Conservation (phyloP, 202 grass and related monocot species). For the Dendrocalamus latiflorus region DNA sequence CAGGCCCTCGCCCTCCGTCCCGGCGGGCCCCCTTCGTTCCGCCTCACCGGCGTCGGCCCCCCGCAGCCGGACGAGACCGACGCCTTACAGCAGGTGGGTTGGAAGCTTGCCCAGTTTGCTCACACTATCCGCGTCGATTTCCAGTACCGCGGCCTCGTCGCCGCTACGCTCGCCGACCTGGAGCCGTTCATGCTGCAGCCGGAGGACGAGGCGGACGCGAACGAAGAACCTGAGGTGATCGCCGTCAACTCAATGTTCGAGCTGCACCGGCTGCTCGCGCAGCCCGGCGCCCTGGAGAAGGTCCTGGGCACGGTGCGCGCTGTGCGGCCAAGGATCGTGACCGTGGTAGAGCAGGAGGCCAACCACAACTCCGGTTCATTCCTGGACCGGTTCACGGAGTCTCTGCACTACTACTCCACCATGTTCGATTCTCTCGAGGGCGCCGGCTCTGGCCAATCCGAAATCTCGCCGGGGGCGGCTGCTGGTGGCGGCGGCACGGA, state of each 20-base stretch:
- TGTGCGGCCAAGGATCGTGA: constrained; percentile 73
- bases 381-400: constrained; percentile 83
- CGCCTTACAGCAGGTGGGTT: constrained; percentile 74
- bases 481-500: not conserved
- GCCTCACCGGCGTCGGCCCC: constrained; percentile 78
- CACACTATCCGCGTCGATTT: constrained; percentile 83
- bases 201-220: constrained; percentile 16
- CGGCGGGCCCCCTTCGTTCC: constrained; percentile 66
- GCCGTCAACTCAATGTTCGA: constrained; percentile 83
- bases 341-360: constrained; percentile 86
- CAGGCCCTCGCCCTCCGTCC: constrained; percentile 89
- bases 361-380: constrained; percentile 80
- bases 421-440: constrained; percentile 96
- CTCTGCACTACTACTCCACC: constrained; percentile 93
- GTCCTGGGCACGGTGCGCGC: constrained; percentile 64
- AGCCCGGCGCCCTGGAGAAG: constrained; percentile 64
- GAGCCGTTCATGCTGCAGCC: constrained; percentile 76
- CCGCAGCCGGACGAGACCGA: constrained; percentile 80
- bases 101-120: constrained; percentile 82
- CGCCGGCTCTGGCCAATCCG: constrained; percentile 35
- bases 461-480: not conserved
- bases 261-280: constrained; percentile 67
- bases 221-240: constrained; percentile 68
- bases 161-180: constrained; percentile 69
- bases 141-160: constrained; percentile 76